Evolutionary conservation across 176 grass and related monocot species (phyloP), one percentile per base, ranked within the genome.

Genomic region (Oryza nivara): DNA sequence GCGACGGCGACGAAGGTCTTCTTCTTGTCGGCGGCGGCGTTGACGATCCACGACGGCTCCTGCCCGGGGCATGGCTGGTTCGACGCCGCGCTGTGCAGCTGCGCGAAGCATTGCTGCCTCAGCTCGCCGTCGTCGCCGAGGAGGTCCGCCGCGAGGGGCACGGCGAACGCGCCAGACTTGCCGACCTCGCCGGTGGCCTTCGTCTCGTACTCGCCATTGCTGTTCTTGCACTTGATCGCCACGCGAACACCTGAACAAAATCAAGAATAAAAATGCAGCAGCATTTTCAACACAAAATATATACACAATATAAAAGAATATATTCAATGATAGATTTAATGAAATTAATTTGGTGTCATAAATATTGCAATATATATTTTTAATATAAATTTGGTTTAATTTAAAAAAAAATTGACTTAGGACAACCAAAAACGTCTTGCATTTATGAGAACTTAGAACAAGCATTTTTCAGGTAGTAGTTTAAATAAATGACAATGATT

Each of bases 61-160:
- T 88, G 82, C 0, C 78, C 87, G 2, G 84, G 75, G 80, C 91
- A 92, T 0, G 91, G 84, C n/a, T 78, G 35, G 80, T 73, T 67
- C 32, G 84, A n/a, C 2, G 84, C 16, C 3, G 84, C 44, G 44
- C 36, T 73, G 69, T 89, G 84, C 15, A 92, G 91, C 87, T 89
- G 82, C 11, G 83, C 80, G 51, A 82, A 81, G 84, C 91, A 92
- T 35, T 76, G 80, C 41, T 89, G 83, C 65, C 86, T 86, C 19
- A 92, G 74, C 83, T 92, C 79, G 70, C 85, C 87, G n/a, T 81
- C 81, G 3, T 68, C 73, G 0, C 56, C 14, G 74, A 88, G 58
- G 34, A 88, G 71, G 32, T 71, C 72, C 6, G 68, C 63, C 0
- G 77, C 38, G 46, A 91, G 56, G 10, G 68, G 77, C 11, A 85